Base-by-base conservation (phyloP, 768 basidiomycete species). In the Ramaria rubella region DNA sequence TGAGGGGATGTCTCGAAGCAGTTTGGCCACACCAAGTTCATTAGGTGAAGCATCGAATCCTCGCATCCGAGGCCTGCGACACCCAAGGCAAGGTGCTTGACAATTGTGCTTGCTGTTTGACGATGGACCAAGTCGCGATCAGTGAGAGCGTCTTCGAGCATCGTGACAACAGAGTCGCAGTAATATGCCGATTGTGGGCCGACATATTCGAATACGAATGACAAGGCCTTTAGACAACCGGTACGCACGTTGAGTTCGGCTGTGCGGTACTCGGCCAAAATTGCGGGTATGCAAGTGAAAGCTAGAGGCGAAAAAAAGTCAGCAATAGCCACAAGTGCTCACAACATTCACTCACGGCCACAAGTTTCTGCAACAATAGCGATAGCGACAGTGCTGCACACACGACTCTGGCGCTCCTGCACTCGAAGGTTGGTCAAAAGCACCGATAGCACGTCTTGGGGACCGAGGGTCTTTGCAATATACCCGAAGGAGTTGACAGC, bases 401-500 rank as follows among this genome's bases (percentile, higher is more conserved):
- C 96, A 68, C 95, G 93, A 70, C 90, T 93, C 70, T 99, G 96
- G 62, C 96, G 94, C 68, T 99, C 96, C 76, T 99, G 96, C 4
- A 98, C 95, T 45, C 94, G 90, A 65, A 99, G 69, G 69, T 99
- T 98, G 55, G 96, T 98, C 56, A 99, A 76, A 12, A 99, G 79
- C 14, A 99, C 95, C 34, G 90, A 91, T 30, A 99, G 76, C 1
- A 99, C 96, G 66, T 99, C 96, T 70, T 98, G 95, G 48, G 96
- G 95, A 74, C 96, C 96, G 73, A 99, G 86, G 73, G 91, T 94
- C 76, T 98, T 98, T 58, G 96, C 96, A 60, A 99, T 99, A 63
- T 99, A 99, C 65, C 96, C 96, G 64, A 99, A 99, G 1, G 95
- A 96, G 76, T 99, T 97, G 73, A 98, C 96, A 21, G 96, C 95